A percentile compares a stretch with the other conserved stretches of the same genome.
Conservation (phyloP, 495 filamentous ascomycete genomes). For the Penicillium canescens region DNA sequence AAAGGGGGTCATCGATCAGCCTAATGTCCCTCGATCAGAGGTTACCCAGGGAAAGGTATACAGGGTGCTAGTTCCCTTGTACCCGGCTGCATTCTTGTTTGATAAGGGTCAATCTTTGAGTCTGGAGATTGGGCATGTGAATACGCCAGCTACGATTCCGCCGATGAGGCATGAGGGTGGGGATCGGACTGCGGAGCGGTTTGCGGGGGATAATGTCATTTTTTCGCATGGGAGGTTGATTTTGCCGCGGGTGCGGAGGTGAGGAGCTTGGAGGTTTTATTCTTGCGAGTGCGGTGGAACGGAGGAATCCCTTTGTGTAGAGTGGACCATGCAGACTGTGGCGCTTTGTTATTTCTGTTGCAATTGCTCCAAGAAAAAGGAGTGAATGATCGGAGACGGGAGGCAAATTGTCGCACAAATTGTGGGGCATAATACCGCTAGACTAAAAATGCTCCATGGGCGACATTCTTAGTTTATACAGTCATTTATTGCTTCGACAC, state of each 20-base stretch:
- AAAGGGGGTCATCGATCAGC: neutral
- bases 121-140: neutral
- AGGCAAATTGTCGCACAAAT: too few relatives aligned
- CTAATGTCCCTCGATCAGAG: too few relatives aligned
- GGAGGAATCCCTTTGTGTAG: too few relatives aligned
- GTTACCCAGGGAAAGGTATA: too few relatives aligned
- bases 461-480: too few relatives aligned
- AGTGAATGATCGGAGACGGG: conserved; percentile 2
- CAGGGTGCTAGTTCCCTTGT: neutral
- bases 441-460: too few relatives aligned
- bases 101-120: neutral
- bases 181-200: neutral
- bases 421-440: too few relatives aligned
- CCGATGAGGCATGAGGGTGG: conserved; percentile 4
- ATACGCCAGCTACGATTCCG: neutral
- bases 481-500: too few relatives aligned
- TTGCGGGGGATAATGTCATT: neutral
- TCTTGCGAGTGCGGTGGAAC: too few relatives aligned
- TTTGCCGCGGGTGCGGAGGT: too few relatives aligned
- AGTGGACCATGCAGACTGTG: conserved; percentile 1
- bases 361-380: conserved; percentile 5
- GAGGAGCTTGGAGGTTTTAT: too few relatives aligned
- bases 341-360: neutral
- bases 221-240: too few relatives aligned
- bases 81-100: neutral